Base-by-base conservation (phyloP, 2,329 filamentous ascomycete species). In the Keithomyces neogunnii region DNA sequence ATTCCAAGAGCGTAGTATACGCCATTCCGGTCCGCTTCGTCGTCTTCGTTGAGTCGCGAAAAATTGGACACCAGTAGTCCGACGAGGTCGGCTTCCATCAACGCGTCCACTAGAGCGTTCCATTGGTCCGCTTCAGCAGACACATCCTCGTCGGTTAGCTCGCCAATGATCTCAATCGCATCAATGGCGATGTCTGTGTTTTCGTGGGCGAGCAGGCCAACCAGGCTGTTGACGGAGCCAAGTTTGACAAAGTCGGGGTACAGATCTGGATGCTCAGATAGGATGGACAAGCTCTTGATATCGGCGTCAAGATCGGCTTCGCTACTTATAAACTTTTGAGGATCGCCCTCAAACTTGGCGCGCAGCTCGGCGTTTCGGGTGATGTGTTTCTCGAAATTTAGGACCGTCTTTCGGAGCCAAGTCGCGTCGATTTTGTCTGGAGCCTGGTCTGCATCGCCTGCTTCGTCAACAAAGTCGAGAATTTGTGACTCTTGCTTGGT, bases 151-250 rank as follows among this genome's bases (percentile, higher is more conserved):
- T 97, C 93, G 11, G 89, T 95, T 58, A 97, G 73, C 70, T 99
- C 93, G 51, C 82, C 85, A 48, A 99, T 81, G 45, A 96, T 88
- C 70, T 97, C 88, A 47, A 96, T 84, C 0, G 86, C 88, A 56
- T 86, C 88, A 60, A 97, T 95, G 9, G 93, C 90, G 57, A 99
- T 95, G 63, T 99, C 93, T 0, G 91, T 92, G 66, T 99, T 99
- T 61, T 99, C 93, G 66, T 99, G 93, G 13, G 92, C 86, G 47
- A 99, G 73, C 49, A 99, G 70, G 2, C 85, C 81, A 1, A 95
- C 89, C 48, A 99, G 69, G 50, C 85, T 91, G 4, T 71, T 80
- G 1, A 84, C 82, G 53, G 83, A 87, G 26, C 88, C 87, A 48
- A 90, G 74, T 57, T 82, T 84, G 33, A 86, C 84, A 62, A 96